These are phyloP conservation scores for Metarhizium robertsii DNA, from an alignment of 2,329 filamentous ascomycete genomes.

Conservation along the genomic window DNA sequence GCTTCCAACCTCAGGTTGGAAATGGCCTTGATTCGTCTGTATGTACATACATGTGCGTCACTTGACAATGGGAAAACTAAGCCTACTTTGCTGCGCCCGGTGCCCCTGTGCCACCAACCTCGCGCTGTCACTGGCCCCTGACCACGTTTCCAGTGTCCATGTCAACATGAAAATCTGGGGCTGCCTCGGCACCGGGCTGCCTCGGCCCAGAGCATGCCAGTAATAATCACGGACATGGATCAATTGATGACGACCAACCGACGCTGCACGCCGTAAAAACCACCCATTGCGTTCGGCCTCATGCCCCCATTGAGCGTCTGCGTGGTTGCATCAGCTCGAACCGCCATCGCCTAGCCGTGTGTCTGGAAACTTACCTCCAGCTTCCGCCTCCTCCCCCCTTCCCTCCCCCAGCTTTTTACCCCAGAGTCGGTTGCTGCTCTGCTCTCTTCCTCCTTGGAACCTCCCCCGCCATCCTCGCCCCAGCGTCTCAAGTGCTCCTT, in stretches of 20 bases:
- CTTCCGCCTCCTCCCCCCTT: neutral
- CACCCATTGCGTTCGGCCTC: constrained; percentile 2
- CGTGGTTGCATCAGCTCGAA: neutral
- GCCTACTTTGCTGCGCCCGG: too few relatives aligned
- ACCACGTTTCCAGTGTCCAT: neutral
- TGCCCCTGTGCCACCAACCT: too few relatives aligned
- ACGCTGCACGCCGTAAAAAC: too few relatives aligned
- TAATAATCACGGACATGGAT: neutral
- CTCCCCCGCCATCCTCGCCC: neutral
- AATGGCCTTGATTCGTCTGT: too few relatives aligned
- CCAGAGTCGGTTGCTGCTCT: neutral
- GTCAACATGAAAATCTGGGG: neutral
- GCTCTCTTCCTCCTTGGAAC: neutral
- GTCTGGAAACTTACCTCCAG: neutral
- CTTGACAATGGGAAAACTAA: too few relatives aligned
- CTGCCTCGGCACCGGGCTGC: neutral
- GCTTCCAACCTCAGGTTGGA: too few relatives aligned
- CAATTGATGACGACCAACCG: too few relatives aligned
- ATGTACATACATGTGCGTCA: too few relatives aligned
- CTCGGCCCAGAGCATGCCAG: neutral
- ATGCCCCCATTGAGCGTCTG: constrained; percentile 8
- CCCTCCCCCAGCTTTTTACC: neutral
- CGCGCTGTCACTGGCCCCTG: too few relatives aligned
- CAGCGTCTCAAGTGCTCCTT: neutral
- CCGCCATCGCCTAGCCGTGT: constrained; percentile 1